A percentile compares a stretch with the other conserved stretches of the same genome.
These are phyloP conservation scores for Flammula alnicola DNA, from an alignment of 1,284 basidiomycete species.

Conservation along the genomic window DNA sequence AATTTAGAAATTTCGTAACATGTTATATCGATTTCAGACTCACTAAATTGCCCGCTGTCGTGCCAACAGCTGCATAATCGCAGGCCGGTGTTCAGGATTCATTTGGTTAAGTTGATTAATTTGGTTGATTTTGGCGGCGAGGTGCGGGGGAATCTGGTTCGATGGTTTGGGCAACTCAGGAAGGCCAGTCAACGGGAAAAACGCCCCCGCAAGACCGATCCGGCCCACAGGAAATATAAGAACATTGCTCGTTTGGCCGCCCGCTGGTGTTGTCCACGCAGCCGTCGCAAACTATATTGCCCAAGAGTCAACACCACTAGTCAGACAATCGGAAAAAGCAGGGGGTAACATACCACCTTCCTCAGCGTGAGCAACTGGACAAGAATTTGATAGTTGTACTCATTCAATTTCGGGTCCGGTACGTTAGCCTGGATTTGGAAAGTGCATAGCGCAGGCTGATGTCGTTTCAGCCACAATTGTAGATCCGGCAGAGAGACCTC, in stretches of 20 bases:
- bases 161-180: slow-evolving; percentile 49
- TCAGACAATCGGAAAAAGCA: neutral
- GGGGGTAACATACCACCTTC: slow-evolving; percentile 45
- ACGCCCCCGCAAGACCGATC: slow-evolving; percentile 47
- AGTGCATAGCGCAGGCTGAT: slow-evolving; percentile 40
- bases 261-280: slow-evolving; percentile 55
- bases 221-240: slow-evolving; percentile 52
- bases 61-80: slow-evolving; percentile 13
- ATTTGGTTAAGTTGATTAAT: no score
- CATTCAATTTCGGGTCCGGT: slow-evolving; percentile 40
- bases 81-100: no score
- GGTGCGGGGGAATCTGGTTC: slow-evolving; percentile 12
- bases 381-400: slow-evolving; percentile 44
- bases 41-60: neutral
- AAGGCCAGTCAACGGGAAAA: slow-evolving; percentile 60
- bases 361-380: slow-evolving; percentile 44
- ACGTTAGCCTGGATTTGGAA: slow-evolving; percentile 33
- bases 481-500: slow-evolving; percentile 46
- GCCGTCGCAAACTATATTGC: slow-evolving; percentile 55
- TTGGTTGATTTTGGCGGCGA: slow-evolving; percentile 28
- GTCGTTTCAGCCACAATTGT: slow-evolving; percentile 52
- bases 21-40: no score
- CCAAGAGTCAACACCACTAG: neutral
- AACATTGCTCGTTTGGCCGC: slow-evolving; percentile 48
- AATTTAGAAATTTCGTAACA: no score